A percentile compares a stretch with the other conserved stretches of the same genome.
Conservation (phyloP, 2,329 filamentous ascomycete species). For the Xylariaceae sp. region DNA sequence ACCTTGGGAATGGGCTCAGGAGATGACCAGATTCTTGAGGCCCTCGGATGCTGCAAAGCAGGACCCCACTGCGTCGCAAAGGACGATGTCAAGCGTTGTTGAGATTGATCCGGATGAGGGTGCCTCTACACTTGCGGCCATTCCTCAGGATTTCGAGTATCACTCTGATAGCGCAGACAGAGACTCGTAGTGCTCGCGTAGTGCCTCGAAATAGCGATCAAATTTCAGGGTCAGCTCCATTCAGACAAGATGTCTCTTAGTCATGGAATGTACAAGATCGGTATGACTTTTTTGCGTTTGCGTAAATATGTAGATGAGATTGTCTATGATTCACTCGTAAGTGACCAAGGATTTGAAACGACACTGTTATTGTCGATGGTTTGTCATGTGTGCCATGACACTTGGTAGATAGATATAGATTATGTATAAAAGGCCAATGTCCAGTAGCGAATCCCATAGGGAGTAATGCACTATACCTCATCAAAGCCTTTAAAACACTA, state of each 20-base stretch:
- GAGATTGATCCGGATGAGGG: slow-evolving; percentile 22
- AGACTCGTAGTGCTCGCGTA: slow-evolving; percentile 18
- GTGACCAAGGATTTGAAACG: not conserved
- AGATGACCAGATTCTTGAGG: slow-evolving; percentile 47
- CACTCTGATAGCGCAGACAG: slow-evolving; percentile 24
- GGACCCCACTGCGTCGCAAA: not conserved
- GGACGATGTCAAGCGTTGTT: not conserved
- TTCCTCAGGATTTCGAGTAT: slow-evolving; percentile 25
- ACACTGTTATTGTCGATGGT: not conserved
- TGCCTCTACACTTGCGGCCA: slow-evolving; percentile 6
- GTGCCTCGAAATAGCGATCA: not conserved
- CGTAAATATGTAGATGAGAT: not conserved
- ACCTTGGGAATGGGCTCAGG: slow-evolving; percentile 71
- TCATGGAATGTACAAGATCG: not conserved
- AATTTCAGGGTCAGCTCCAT: not conserved
- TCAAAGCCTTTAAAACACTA: no score
- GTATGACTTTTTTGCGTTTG: not conserved
- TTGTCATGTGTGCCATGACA: no score
- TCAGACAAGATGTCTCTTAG: not conserved
- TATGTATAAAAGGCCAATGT: no score
- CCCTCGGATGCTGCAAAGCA: slow-evolving; percentile 2
- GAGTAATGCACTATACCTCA: no score
- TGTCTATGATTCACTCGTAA: not conserved
- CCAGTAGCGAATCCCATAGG: no score
- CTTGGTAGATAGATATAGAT: no score